A percentile compares a stretch with the other conserved stretches of the same genome.
Conservation (phyloP, 495 filamentous ascomycete genomes). For the Viridothelium virens region DNA sequence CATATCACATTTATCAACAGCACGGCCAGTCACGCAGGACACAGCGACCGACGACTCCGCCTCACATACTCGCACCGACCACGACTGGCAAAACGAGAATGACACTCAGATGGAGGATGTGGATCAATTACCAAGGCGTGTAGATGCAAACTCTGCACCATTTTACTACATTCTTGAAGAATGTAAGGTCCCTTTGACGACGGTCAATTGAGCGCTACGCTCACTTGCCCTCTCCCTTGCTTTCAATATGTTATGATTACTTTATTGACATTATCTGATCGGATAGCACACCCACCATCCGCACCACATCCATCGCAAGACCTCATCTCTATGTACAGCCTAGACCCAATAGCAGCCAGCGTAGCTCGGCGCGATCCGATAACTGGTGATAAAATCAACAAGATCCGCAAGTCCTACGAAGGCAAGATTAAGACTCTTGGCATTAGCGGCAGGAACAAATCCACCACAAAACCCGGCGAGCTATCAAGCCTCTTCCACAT, state of each 20-base stretch:
- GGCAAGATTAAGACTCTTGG: constrained; percentile 56
- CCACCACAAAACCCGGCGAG: constrained; percentile 39
- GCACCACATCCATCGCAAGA: constrained; percentile 54
- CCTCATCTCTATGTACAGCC: constrained; percentile 55
- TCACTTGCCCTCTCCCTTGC: neutral
- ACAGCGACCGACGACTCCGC: constrained; percentile 13
- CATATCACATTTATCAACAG: neutral
- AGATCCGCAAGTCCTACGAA: constrained; percentile 67
- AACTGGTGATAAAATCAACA: constrained; percentile 65
- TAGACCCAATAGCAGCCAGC: constrained; percentile 52
- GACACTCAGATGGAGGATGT: neutral
- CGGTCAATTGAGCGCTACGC: constrained; percentile 18
- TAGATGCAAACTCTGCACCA: constrained; percentile 21
- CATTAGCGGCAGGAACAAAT: constrained; percentile 56
- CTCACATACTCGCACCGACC: constrained; percentile 33
- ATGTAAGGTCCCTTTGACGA: constrained; percentile 33
- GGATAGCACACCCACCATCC: constrained; percentile 36
- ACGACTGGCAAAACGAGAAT: constrained; percentile 33
- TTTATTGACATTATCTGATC: constrained; percentile 11
- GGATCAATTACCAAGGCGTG: constrained; percentile 9
- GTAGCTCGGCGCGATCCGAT: constrained; percentile 58
- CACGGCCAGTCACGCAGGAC: constrained; percentile 13
- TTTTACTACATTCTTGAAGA: constrained; percentile 34
- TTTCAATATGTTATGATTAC: constrained; percentile 24
- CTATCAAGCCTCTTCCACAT: constrained; percentile 36